Evolutionary conservation across 257 asterid species (phyloP), one percentile per base, ranked within the genome.

Genomic region (Paraleonurus japonicus): DNA sequence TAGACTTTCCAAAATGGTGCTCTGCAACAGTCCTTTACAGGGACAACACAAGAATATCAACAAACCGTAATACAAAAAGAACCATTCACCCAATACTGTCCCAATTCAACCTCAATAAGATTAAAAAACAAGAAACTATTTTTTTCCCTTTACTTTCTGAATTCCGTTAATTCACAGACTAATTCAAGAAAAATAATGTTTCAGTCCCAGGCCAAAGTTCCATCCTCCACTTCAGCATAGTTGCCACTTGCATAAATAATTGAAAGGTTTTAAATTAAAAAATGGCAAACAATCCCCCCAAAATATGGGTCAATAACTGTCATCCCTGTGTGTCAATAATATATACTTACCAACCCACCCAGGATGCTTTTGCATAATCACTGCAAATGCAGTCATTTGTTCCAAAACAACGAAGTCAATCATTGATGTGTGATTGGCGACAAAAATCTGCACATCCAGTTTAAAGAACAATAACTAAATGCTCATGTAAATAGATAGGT

Each of bases 381-480:
- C 99, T 66, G 98, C 99, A 81, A 95, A 95, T 78, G 99, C 96
- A 71, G 98, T 92, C 99, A 95, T 92, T 87, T 95, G 99, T 75
- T 95, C 99, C 77, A 95, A 85, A 71, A 92, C 81, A 57, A 95
- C 82, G 87, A 95, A 95, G 79, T 95, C 99, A 80, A 95, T 95
- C 99, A 95, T 95, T 70, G 99, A 95, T 11, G 99, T 95, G 85
- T 95, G 99, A 80, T 95, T 95, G 27, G 99, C 94, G 76, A 95
- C 98, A 79, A 95, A 95, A 43, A 95, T 92, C 99, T 95, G 94
- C 61, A 79, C 71, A 76, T 61, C n/a, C 50, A 33, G 68, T 72
- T 61, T 22, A 17, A 48, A 51, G 20, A 61, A 72, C 48, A 7
- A 45, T 5, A 54, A 50, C 5, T 30, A 72, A 59, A 55, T 45